Evolutionary conservation across 2,329 filamentous ascomycete species (phyloP).

Genomic region (Penicillium digitatum): DNA sequence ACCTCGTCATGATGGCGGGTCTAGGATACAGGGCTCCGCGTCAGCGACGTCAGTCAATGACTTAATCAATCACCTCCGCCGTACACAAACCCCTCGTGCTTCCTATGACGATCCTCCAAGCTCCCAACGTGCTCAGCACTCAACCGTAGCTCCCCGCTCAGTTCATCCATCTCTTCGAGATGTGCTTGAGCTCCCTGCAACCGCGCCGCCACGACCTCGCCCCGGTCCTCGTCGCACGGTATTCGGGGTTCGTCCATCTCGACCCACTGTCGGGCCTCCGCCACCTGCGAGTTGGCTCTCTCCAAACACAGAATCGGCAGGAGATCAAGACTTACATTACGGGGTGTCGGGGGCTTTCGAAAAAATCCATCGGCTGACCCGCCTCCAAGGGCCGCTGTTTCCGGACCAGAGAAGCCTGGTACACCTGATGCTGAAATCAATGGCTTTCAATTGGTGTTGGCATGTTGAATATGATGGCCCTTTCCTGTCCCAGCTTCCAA

Average conservation of each 20-base stretch:
- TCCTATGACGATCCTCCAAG: conserved; percentile 16
- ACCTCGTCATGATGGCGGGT: conserved; percentile 28
- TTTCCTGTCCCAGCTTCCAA: conserved; percentile 51
- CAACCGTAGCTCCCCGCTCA: conserved; percentile 32
- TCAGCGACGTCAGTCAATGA: conserved; percentile 44
- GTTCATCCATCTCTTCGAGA: conserved; percentile 46
- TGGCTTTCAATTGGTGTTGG: conserved; percentile 55
- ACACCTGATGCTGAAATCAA: conserved; percentile 50
- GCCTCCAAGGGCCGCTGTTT: conserved; percentile 40
- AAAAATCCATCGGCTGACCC: conserved; percentile 34
- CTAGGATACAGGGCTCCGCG: conserved; percentile 18
- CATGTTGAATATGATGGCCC: conserved; percentile 56
- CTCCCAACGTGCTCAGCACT: conserved; percentile 9
- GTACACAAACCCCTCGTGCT: conserved; percentile 34
- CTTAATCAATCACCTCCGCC: conserved; percentile 46
- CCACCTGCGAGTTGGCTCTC: conserved; percentile 46
- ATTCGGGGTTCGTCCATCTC: conserved; percentile 33
- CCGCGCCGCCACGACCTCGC: conserved; percentile 42
- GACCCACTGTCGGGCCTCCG: conserved; percentile 44
- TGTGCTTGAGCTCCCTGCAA: conserved; percentile 44
- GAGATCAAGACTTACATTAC: neutral
- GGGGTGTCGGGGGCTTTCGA: conserved; percentile 13
- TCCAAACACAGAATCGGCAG: conserved; percentile 13
- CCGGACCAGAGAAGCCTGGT: conserved; percentile 45
- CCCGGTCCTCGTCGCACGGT: conserved; percentile 29